These are phyloP conservation scores for Marasmius tenuissimus DNA, from an alignment of 1,284 basidiomycete species.

Conservation along the genomic window DNA sequence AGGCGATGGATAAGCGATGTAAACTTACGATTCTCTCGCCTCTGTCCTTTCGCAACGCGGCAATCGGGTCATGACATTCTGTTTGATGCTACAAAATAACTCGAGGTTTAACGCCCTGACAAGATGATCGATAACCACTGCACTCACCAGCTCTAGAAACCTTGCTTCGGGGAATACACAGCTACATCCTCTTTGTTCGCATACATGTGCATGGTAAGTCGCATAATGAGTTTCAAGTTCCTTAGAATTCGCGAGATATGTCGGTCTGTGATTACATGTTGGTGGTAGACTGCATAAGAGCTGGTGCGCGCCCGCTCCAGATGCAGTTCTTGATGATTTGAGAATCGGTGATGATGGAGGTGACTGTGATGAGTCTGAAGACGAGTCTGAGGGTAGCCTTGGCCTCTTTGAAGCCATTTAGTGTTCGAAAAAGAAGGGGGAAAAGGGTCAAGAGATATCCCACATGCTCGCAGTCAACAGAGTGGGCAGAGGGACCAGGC, in stretches of 20 bases:
- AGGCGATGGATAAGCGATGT: conserved; percentile 2
- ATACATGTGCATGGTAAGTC: conserved; percentile 82
- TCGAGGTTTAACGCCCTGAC: neutral
- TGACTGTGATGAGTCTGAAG: neutral
- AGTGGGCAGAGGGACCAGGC: neutral
- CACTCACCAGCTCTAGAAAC: conserved; percentile 74
- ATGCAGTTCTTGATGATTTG: conserved; percentile 4
- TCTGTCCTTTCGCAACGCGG: conserved; percentile 68
- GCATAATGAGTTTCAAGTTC: conserved; percentile 83
- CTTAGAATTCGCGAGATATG: conserved; percentile 55
- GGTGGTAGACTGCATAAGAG: conserved; percentile 77
- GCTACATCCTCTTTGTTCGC: conserved; percentile 65
- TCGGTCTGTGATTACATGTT: conserved; percentile 71
- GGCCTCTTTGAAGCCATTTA: conserved; percentile 6
- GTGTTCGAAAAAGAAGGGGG: neutral
- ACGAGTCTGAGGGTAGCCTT: neutral
- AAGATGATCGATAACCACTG: conserved; percentile 5
- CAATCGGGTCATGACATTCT: conserved; percentile 85
- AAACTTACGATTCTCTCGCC: conserved; percentile 85
- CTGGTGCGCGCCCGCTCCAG: conserved; percentile 24
- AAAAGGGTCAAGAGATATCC: neutral
- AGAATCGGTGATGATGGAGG: neutral
- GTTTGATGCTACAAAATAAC: conserved; percentile 66
- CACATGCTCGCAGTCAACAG: neutral
- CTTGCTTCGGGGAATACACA: conserved; percentile 86